Conservation (phyloP, 352 stramenopile genomes). For the Globisporangium nagaii region DNA sequence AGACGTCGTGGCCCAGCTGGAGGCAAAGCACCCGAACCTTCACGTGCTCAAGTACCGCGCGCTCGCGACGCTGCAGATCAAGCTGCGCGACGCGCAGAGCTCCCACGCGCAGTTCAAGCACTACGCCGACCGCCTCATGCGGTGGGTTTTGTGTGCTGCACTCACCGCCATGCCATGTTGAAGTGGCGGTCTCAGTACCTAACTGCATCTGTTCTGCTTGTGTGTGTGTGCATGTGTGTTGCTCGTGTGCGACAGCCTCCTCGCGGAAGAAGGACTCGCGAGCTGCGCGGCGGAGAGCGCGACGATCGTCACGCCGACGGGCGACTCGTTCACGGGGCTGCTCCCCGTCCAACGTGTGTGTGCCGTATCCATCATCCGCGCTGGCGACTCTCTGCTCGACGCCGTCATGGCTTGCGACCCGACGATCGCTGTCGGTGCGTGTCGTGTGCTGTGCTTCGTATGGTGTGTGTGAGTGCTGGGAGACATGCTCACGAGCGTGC, state of each 20-base stretch:
- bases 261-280: conserved; percentile 70
- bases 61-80: conserved; percentile 59
- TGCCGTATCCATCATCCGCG: conserved; percentile 92
- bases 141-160: conserved; percentile 19
- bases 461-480: background rate
- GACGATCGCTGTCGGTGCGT: conserved; percentile 67
- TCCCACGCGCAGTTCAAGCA: conserved; percentile 73
- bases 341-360: conserved; percentile 71
- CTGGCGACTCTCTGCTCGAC: conserved; percentile 88
- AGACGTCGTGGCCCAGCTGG: conserved; percentile 39
- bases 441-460: background rate
- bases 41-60: conserved; percentile 62
- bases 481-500: background rate
- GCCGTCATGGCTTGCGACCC: conserved; percentile 86
- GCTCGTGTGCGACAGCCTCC: conserved; percentile 34
- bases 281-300: conserved; percentile 43
- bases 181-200: conserved; percentile 5
- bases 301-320: conserved; percentile 66
- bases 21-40: conserved; percentile 59
- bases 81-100: conserved; percentile 65
- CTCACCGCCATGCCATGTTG: background rate
- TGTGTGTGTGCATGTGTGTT: background rate
- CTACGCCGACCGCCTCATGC: conserved; percentile 76
- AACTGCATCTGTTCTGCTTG: background rate
- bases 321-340: conserved; percentile 48